Base-by-base conservation (phyloP, 1,284 basidiomycete species). In the Ganoderma sinense region DNA sequence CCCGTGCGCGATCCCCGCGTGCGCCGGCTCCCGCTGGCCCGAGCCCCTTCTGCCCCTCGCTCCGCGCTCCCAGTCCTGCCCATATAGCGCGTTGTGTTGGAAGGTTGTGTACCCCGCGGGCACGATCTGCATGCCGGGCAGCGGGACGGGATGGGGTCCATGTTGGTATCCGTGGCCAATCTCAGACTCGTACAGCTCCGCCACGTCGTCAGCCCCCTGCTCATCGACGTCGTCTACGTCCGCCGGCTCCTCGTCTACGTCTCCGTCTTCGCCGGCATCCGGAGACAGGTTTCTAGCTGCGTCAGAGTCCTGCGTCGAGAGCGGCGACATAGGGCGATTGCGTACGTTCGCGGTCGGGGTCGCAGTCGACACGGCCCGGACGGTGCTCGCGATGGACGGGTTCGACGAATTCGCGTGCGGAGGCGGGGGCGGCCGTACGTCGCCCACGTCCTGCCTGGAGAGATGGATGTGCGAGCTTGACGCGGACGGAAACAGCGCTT, bases 301-400 rank as follows among this genome's bases (percentile, higher is more conserved):
- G 55, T 70, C 66, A 39, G 69, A 68, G 7, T 74, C 33, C 36
- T 76, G 73, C 13, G 68, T 66, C 13, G 74, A 74, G 0, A 78
- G 66, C 13, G 75, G 77, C 8, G 77, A 78, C 5, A 71, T 65
- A 14, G 75, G 71, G 13, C 71, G 73, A 23, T 69, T 58, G 20
- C 67, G 65, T 51, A 45, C 16, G 60, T 65, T 60, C 20, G 40
- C 48, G 29, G 31, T 45, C 4, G 51, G 36, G 64, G 66, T 73
- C 7, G 62, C 66, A 59, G 68, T 59, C 65, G 45, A 4, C 7
- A 23, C 45, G 45, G 45, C n/a, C 7, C 45, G 45, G 8, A 48
- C n/a, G n/a, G 45, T 48, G n/a, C 71, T 71, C 18, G 55, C 48
- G 26, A 70, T 29, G n/a, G 72, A 73, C 11, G 70, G 66, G 20